These are phyloP conservation scores for button mushroom (Agaricus bisporus) DNA, from an alignment of 768 basidiomycete species.

Conservation along the genomic window DNA sequence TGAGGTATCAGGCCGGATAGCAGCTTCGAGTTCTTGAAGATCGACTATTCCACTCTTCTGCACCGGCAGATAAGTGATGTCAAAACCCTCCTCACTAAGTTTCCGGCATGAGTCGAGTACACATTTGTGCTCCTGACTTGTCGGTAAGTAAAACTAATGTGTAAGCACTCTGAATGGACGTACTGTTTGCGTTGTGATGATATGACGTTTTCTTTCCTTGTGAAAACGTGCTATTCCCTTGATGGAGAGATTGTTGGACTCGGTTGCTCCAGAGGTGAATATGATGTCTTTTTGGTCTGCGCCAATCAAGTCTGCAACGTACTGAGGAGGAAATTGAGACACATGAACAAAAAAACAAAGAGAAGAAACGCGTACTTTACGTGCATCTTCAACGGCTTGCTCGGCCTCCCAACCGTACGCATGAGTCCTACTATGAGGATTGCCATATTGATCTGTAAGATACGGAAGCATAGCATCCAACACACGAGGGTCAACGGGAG, in stretches of 20 bases:
- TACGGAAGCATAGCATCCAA: conserved; percentile 96
- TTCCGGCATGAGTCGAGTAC: conserved; percentile 97
- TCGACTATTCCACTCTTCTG: conserved; percentile 78
- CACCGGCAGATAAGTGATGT: conserved; percentile 96
- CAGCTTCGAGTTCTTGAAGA: conserved; percentile 71
- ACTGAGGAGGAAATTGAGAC: conserved; percentile 34
- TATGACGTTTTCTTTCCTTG: conserved; percentile 86
- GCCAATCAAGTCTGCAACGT: conserved; percentile 88
- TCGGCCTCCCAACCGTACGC: conserved; percentile 99
- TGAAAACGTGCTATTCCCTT: conserved; percentile 97
- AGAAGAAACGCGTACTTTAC: conserved; percentile 47
- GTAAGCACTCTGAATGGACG: conserved; percentile 19
- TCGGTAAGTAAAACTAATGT: background rate
- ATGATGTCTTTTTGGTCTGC: conserved; percentile 94
- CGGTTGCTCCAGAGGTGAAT: conserved; percentile 97
- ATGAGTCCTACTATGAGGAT: conserved; percentile 97
- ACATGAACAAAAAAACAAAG: background rate
- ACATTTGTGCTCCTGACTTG: conserved; percentile 89
- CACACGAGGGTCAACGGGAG: conserved; percentile 94
- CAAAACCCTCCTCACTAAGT: conserved; percentile 94
- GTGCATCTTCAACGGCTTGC: conserved; percentile 85
- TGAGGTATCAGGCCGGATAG: conserved; percentile 89
- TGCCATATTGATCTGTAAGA: conserved; percentile 93
- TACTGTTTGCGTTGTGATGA: conserved; percentile 94
- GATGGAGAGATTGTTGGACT: conserved; percentile 95